Evolutionary conservation across 805 yeast genomes (phyloP).

Genomic region (Maudiozyma turicensis): DNA sequence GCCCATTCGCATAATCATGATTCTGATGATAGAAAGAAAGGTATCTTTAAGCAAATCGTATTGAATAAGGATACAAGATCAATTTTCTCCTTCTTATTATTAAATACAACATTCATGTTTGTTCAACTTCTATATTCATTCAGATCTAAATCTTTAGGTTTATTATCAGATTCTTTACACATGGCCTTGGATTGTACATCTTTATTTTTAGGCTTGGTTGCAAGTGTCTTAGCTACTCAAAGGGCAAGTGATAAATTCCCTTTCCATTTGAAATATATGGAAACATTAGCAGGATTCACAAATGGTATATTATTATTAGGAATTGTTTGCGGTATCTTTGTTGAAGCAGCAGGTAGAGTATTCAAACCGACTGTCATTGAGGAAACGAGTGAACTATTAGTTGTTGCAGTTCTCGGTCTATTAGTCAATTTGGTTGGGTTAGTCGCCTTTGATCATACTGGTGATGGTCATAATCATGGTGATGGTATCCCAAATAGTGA

Average conservation of each 20-base stretch:
- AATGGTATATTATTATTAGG: slow-evolving; percentile 85
- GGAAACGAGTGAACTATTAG: slow-evolving; percentile 71
- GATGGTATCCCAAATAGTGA: slow-evolving; percentile 30
- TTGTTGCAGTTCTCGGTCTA: slow-evolving; percentile 78
- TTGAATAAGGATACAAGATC: slow-evolving; percentile 67
- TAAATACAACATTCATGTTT: slow-evolving; percentile 90
- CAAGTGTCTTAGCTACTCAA: slow-evolving; percentile 55
- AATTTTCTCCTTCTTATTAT: slow-evolving; percentile 74
- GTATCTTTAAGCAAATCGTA: slow-evolving; percentile 29
- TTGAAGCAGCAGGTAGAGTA: slow-evolving; percentile 79
- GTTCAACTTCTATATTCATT: slow-evolving; percentile 87
- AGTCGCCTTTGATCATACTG: slow-evolving; percentile 88
- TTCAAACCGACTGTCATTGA: slow-evolving; percentile 67
- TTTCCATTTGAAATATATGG: slow-evolving; percentile 71
- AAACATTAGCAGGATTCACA: slow-evolving; percentile 89
- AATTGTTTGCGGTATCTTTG: slow-evolving; percentile 77
- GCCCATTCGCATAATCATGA: neutral
- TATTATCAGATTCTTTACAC: slow-evolving; percentile 87
- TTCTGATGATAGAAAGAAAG: neutral
- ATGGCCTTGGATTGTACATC: slow-evolving; percentile 96
- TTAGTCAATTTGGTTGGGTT: slow-evolving; percentile 87
- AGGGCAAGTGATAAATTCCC: slow-evolving; percentile 67
- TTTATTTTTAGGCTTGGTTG: slow-evolving; percentile 77
- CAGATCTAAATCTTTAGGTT: slow-evolving; percentile 83
- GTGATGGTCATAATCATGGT: slow-evolving; percentile 29